Evolutionary conservation across 2,329 filamentous ascomycete species (phyloP).

Genomic region (Pseudogymnoascus sp.): DNA sequence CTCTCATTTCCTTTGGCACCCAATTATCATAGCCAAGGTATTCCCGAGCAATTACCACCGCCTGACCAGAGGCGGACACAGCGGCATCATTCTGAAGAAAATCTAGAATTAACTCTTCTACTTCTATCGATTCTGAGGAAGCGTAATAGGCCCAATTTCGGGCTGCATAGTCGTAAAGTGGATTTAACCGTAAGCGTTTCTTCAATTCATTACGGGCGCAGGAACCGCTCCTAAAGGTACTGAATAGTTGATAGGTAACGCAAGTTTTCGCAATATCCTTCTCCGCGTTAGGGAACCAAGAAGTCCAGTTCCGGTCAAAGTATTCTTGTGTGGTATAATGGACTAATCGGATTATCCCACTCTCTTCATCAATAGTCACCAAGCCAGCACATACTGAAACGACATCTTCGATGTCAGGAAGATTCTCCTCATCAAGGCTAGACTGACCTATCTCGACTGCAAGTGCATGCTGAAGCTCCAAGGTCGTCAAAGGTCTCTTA

Average conservation of each 20-base stretch:
- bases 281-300: slow-evolving; percentile 29
- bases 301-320: slow-evolving; percentile 26
- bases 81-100: slow-evolving; percentile 17
- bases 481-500: slow-evolving; percentile 26
- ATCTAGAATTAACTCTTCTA: slow-evolving; percentile 8
- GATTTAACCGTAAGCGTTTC: slow-evolving; percentile 13
- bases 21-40: slow-evolving; percentile 8
- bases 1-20: slow-evolving; percentile 16
- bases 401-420: slow-evolving; percentile 24
- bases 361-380: slow-evolving; percentile 34
- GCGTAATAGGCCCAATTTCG: slow-evolving; percentile 22
- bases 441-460: slow-evolving; percentile 25
- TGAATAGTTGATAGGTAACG: slow-evolving; percentile 32
- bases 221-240: slow-evolving; percentile 19
- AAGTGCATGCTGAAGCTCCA: slow-evolving; percentile 37
- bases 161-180: slow-evolving; percentile 22
- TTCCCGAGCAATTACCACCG: neutral
- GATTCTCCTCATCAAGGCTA: slow-evolving; percentile 30
- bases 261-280: slow-evolving; percentile 27
- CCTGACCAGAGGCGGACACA: slow-evolving; percentile 17
- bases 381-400: slow-evolving; percentile 33
- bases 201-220: slow-evolving; percentile 13
- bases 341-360: slow-evolving; percentile 33
- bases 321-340: slow-evolving; percentile 42
- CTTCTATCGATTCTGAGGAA: slow-evolving; percentile 13